These are phyloP conservation scores for Diaporthe longicolla DNA, from an alignment of 2,329 filamentous ascomycete species.

Conservation along the genomic window DNA sequence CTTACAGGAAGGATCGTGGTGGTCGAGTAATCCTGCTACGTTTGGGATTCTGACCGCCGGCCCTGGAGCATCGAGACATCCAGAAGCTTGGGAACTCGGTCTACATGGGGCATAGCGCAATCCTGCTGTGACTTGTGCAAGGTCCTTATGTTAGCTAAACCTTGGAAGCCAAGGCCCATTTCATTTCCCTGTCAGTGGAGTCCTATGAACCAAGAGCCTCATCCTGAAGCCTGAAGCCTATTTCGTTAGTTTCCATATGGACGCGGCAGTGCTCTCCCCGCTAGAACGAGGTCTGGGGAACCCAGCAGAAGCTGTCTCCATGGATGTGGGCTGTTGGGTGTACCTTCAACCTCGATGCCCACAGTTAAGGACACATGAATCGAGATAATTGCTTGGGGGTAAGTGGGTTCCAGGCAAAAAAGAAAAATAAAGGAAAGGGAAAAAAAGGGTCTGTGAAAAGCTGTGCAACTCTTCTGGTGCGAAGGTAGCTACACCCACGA, in stretches of 20 bases:
- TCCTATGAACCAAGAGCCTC: neutral
- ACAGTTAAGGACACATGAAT: neutral
- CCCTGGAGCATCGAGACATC: neutral
- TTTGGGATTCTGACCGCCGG: neutral
- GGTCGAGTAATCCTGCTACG: neutral
- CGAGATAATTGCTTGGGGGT: too few relatives aligned
- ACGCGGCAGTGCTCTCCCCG: neutral
- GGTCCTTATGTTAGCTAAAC: conserved; percentile 15
- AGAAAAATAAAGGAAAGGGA: too few relatives aligned
- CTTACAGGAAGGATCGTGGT: neutral
- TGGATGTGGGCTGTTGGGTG: too few relatives aligned
- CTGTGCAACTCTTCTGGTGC: too few relatives aligned
- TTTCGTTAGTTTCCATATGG: neutral
- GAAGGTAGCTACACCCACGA: neutral
- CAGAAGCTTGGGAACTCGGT: neutral
- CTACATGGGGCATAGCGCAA: neutral
- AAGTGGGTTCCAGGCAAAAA: neutral
- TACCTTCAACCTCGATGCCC: neutral
- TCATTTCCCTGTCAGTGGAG: neutral
- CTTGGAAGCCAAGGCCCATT: neutral
- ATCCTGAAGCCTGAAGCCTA: neutral
- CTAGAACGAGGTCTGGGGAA: neutral
- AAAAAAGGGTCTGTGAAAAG: neutral
- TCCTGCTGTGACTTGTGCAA: conserved; percentile 7
- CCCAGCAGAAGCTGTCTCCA: neutral